These are phyloP conservation scores for Xylaria sp. DNA, from an alignment of 2,329 filamentous ascomycete species.

Conservation along the genomic window DNA sequence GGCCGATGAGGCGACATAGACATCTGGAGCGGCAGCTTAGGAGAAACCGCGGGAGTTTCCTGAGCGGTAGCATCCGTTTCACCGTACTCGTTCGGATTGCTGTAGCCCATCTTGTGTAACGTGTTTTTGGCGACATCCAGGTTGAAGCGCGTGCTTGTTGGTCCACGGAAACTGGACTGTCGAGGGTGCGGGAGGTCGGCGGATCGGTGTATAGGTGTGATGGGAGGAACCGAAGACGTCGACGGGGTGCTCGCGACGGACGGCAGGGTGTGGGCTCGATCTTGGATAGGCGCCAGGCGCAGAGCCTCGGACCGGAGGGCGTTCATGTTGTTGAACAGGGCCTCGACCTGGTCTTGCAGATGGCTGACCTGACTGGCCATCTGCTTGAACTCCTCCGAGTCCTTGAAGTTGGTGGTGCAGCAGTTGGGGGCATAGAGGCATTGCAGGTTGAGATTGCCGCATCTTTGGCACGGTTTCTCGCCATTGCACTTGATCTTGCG, in stretches of 20 bases:
- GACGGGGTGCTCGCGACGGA: constrained; percentile 46
- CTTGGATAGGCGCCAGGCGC: constrained; percentile 48
- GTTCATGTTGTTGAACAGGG: constrained; percentile 72
- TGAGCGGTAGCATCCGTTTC: constrained; percentile 59
- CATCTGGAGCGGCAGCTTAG: constrained; percentile 37
- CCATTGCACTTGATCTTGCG: constrained; percentile 77
- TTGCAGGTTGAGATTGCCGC: constrained; percentile 67
- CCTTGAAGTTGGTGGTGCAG: constrained; percentile 80
- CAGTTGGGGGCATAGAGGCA: constrained; percentile 70
- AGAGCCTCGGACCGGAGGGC: constrained; percentile 61
- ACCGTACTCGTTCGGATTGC: constrained; percentile 61
- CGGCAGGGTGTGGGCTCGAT: constrained; percentile 43
- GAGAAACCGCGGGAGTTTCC: constrained; percentile 39
- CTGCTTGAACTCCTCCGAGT: constrained; percentile 85
- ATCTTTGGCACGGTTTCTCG: constrained; percentile 67
- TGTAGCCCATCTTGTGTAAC: constrained; percentile 87
- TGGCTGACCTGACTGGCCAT: constrained; percentile 74
- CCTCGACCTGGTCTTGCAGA: constrained; percentile 83
- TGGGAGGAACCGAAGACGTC: constrained; percentile 46
- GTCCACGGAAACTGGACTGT: constrained; percentile 74
- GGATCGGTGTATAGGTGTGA: constrained; percentile 46
- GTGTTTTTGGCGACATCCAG: constrained; percentile 86
- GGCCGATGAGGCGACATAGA: constrained; percentile 39
- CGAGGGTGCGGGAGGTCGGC: constrained; percentile 53
- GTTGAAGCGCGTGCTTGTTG: constrained; percentile 83